phyloP scores from a whole-genome alignment of 768 basidiomycete species.

The Ramaria sp. region DNA sequence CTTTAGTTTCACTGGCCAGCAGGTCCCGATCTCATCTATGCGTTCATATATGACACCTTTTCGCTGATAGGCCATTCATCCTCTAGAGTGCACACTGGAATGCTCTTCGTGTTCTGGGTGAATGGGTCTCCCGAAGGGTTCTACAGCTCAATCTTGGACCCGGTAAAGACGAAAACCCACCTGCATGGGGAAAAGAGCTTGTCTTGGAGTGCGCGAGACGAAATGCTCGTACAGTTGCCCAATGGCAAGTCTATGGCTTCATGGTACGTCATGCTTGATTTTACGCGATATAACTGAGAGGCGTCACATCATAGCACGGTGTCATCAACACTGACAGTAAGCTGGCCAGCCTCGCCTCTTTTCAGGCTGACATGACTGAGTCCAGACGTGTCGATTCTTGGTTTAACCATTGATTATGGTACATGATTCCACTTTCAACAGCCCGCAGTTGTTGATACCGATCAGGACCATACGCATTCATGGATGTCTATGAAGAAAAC shows the following conservation, averaged over 20 bases:
- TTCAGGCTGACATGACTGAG: not conserved
- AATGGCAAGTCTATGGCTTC: slow-evolving; percentile 91
- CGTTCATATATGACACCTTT: not conserved
- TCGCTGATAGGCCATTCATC: not conserved
- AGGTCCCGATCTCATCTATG: slow-evolving; percentile 19
- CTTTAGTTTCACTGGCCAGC: slow-evolving; percentile 72
- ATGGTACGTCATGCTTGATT: slow-evolving; percentile 30
- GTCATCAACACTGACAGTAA: slow-evolving; percentile 95
- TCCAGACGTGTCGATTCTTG: slow-evolving; percentile 29
- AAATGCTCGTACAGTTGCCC: slow-evolving; percentile 89
- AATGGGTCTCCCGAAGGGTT: slow-evolving; percentile 61
- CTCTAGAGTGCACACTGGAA: slow-evolving; percentile 48
- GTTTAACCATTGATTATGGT: slow-evolving; percentile 46
- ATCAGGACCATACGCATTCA: slow-evolving; percentile 70
- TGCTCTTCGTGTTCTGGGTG: slow-evolving; percentile 58
- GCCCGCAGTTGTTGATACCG: not conserved
- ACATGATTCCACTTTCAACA: not conserved
- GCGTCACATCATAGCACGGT: slow-evolving; percentile 38
- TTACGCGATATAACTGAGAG: not conserved
- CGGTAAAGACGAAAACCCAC: slow-evolving; percentile 18
- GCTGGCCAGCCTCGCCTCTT: not conserved
- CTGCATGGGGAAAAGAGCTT: slow-evolving; percentile 61
- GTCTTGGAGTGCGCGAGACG: slow-evolving; percentile 70
- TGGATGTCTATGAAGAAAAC: slow-evolving; percentile 78
- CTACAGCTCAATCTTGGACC: slow-evolving; percentile 28